Conservation (phyloP, 495 filamentous ascomycete genomes). For the Venustampulla echinocandica region DNA sequence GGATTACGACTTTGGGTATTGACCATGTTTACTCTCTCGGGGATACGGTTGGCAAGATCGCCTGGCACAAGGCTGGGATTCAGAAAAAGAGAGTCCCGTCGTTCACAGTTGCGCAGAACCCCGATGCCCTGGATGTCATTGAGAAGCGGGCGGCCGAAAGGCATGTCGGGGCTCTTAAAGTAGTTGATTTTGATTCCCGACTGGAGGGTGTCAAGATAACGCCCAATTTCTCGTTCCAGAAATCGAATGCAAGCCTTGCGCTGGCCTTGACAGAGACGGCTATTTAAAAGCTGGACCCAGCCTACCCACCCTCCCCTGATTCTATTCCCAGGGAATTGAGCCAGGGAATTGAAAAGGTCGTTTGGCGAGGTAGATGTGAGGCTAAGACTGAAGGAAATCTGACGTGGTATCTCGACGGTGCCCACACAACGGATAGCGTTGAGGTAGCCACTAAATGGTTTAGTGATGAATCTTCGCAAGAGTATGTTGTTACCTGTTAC, state of each 20-base stretch:
- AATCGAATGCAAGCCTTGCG: constrained; percentile 76
- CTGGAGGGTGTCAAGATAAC: constrained; percentile 54
- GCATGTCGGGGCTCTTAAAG: constrained; percentile 41
- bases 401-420: constrained; percentile 84
- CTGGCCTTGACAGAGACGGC: constrained; percentile 62
- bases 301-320: constrained; percentile 19
- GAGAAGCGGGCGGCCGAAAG: constrained; percentile 61
- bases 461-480: constrained; percentile 31
- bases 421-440: constrained; percentile 85
- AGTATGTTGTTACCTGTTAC: constrained; percentile 23
- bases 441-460: constrained; percentile 78
- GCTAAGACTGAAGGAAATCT: constrained; percentile 54
- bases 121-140: constrained; percentile 60
- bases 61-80: constrained; percentile 95
- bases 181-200: constrained; percentile 52
- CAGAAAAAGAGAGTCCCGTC: constrained; percentile 64
- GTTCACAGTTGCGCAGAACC: constrained; percentile 66
- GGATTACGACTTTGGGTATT: constrained; percentile 80
- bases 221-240: constrained; percentile 75
- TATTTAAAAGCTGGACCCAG: constrained; percentile 36
- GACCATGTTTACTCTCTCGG: constrained; percentile 80
- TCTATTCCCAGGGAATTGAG: constrained; percentile 58
- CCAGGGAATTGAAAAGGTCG: constrained; percentile 63
- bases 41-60: constrained; percentile 78
- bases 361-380: constrained; percentile 79